Conservation (phyloP, 169 alveolate genomes). For the Babesia bovis region DNA sequence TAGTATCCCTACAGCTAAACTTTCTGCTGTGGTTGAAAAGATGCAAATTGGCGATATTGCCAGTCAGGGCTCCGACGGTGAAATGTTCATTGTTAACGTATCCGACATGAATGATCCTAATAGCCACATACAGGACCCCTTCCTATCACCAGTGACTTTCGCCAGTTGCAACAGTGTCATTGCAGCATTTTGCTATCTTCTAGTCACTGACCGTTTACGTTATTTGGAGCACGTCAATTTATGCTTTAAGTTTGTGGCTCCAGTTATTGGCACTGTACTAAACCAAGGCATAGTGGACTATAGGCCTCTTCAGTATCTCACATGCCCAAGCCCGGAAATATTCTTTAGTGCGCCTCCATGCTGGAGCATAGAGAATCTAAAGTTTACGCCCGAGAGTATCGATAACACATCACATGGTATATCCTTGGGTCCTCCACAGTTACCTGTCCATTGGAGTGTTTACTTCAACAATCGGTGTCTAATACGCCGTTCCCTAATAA, state of each 20-base stretch:
- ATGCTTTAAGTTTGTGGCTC: conserved; percentile 40
- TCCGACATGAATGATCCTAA: conserved; percentile 5
- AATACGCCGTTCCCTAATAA: conserved; percentile 35
- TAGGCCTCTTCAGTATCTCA: conserved; percentile 33
- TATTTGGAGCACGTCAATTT: conserved; percentile 29
- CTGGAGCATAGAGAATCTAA: neutral
- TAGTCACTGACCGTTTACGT: conserved; percentile 33
- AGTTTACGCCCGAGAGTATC: neutral
- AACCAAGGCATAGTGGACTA: conserved; percentile 62
- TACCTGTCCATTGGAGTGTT: conserved; percentile 55
- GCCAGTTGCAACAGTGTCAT: neutral
- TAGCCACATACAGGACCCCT: neutral
- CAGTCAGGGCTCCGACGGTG: neutral
- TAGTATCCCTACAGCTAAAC: neutral
- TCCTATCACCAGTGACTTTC: neutral
- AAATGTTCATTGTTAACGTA: conserved; percentile 7
- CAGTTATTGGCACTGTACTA: conserved; percentile 58
- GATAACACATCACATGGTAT: conserved; percentile 15
- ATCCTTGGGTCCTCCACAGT: conserved; percentile 44
- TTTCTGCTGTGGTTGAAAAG: conserved; percentile 17
- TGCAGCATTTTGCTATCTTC: conserved; percentile 38
- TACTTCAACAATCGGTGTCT: conserved; percentile 44
- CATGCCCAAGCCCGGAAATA: neutral
- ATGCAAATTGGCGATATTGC: conserved; percentile 8
- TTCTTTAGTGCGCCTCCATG: conserved; percentile 27